Percentiles rank a stretch among this genome's conserved stretches.
phyloP scores from a whole-genome alignment of 345 rosid genomes.

The Isatis tinctoria region DNA sequence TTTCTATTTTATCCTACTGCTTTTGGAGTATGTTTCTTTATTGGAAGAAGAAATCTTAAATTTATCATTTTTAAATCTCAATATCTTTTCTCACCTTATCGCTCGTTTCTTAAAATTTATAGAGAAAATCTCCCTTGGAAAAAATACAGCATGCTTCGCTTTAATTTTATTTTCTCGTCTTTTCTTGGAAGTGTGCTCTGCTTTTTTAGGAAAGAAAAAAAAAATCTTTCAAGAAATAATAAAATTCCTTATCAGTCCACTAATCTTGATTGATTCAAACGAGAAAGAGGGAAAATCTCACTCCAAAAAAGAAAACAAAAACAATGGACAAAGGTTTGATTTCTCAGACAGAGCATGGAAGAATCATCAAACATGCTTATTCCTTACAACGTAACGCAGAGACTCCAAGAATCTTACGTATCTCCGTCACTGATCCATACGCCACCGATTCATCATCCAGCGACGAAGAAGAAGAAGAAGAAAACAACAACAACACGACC shows the following conservation, averaged over 20 bases:
- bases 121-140: background rate
- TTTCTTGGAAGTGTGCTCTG: constrained; percentile 2
- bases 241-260: background rate
- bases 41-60: no score
- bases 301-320: background rate
- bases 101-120: background rate
- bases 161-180: background rate
- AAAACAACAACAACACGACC: background rate
- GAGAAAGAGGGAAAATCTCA: background rate
- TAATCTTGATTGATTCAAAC: background rate
- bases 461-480: constrained; percentile 70
- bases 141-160: background rate
- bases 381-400: no score
- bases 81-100: background rate
- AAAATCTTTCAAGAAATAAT: background rate
- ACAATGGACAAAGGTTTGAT: background rate
- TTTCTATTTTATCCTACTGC: no score
- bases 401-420: constrained; percentile 45
- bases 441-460: constrained; percentile 86
- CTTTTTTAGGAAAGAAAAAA: background rate
- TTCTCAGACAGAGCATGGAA: background rate
- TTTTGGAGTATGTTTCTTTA: no score
- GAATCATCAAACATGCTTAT: background rate
- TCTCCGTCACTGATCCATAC: constrained; percentile 65
- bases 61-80: no score